Conservation (phyloP, 2,329 filamentous ascomycete genomes). For the Bertia moriformis region DNA sequence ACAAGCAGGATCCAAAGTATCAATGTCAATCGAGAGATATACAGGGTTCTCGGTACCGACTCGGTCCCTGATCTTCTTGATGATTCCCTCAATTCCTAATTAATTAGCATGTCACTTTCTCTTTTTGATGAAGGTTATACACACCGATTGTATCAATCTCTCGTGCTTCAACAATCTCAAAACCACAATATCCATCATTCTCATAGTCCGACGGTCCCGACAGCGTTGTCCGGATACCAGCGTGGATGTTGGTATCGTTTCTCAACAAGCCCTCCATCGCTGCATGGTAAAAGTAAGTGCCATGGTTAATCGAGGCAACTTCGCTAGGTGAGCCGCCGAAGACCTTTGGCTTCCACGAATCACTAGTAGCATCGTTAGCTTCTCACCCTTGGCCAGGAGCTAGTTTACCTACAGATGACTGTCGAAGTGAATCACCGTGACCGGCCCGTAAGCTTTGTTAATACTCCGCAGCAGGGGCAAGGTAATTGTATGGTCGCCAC, state of each 20-base stretch:
- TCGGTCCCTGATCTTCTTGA: slow-evolving; percentile 61
- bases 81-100: slow-evolving; percentile 52
- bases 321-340: slow-evolving; percentile 71
- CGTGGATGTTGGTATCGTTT: slow-evolving; percentile 79
- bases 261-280: slow-evolving; percentile 61
- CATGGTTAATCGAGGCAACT: slow-evolving; percentile 68
- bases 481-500: slow-evolving; percentile 49
- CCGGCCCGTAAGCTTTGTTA: slow-evolving; percentile 43
- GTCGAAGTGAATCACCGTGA: slow-evolving; percentile 49
- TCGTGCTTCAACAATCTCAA: slow-evolving; percentile 65
- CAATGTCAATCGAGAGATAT: slow-evolving; percentile 75
- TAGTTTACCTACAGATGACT: slow-evolving; percentile 28
- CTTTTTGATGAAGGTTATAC: too few species aligned
- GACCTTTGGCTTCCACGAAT: slow-evolving; percentile 67
- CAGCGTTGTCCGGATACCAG: slow-evolving; percentile 71
- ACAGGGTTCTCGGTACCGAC: slow-evolving; percentile 64
- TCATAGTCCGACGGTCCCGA: slow-evolving; percentile 69
- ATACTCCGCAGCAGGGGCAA: slow-evolving; percentile 43
- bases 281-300: slow-evolving; percentile 80
- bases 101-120: neutral
- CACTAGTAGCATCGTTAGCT: neutral
- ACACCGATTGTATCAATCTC: slow-evolving; percentile 55
- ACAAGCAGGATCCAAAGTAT: slow-evolving; percentile 74
- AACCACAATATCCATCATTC: slow-evolving; percentile 73
- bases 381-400: neutral